Percentiles rank a stretch among this genome's conserved stretches.
phyloP scores from a whole-genome alignment of 2,329 filamentous ascomycete species.

The Sordariomycetes sp. region DNA sequence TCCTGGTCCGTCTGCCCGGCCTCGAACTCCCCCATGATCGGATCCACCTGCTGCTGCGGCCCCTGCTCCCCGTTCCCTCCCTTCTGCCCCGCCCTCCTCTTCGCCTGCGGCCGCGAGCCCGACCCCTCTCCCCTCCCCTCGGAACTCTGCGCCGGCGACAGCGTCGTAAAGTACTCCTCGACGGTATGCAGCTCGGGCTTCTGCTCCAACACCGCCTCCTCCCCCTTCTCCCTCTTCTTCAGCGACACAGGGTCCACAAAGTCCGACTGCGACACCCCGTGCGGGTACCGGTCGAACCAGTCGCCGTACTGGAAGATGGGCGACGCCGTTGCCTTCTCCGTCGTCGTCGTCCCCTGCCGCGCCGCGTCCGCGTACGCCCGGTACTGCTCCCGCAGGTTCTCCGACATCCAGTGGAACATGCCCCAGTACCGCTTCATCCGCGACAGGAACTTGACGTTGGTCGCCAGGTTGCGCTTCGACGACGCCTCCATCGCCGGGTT shows the following conservation, averaged over 20 bases:
- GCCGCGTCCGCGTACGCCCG: slow-evolving; percentile 73
- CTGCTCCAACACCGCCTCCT: slow-evolving; percentile 81
- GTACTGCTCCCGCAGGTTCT: slow-evolving; percentile 84
- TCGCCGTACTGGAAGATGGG: slow-evolving; percentile 90
- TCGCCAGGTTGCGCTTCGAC: slow-evolving; percentile 73
- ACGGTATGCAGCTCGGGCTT: slow-evolving; percentile 86
- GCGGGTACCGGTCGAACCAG: slow-evolving; percentile 92
- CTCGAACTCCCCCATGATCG: slow-evolving; percentile 4
- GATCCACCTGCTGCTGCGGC: slow-evolving; percentile 9
- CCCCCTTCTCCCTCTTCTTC: slow-evolving; percentile 61
- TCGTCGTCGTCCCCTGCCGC: slow-evolving; percentile 35
- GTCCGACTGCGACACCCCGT: slow-evolving; percentile 75
- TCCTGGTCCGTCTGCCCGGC: neutral
- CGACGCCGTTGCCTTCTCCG: slow-evolving; percentile 32
- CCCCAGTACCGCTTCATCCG: slow-evolving; percentile 98
- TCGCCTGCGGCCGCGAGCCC: slow-evolving; percentile 9
- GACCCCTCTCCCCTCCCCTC: slow-evolving; percentile 18
- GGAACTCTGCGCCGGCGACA: slow-evolving; percentile 50
- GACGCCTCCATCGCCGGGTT: slow-evolving; percentile 61
- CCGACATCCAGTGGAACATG: slow-evolving; percentile 94
- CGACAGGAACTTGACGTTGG: slow-evolving; percentile 79
- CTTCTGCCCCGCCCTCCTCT: slow-evolving; percentile 25
- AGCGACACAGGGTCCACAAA: slow-evolving; percentile 62
- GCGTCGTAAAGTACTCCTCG: slow-evolving; percentile 80
- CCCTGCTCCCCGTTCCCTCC: neutral